Evolutionary conservation across 2,329 filamentous ascomycete genomes (phyloP).

Genomic region (Alternaria sp.): DNA sequence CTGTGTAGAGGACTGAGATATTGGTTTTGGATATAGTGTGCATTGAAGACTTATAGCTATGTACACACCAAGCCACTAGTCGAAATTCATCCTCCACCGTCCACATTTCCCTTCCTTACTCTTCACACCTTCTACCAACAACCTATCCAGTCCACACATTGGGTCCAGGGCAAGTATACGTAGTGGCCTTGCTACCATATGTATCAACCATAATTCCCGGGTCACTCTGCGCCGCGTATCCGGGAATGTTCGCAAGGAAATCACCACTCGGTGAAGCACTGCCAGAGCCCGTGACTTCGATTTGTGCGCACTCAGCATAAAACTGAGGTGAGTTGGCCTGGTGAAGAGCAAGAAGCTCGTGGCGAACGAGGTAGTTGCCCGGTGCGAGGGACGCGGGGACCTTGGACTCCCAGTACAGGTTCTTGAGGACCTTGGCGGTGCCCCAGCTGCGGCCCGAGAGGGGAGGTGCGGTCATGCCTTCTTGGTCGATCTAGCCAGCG

Average conservation of each 20-base stretch:
- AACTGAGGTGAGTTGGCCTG: conserved; percentile 60
- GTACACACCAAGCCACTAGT: not conserved
- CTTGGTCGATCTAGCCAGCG: conserved; percentile 52
- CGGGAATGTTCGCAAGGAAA: conserved; percentile 55
- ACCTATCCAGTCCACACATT: conserved; percentile 57
- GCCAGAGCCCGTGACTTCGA: conserved; percentile 60
- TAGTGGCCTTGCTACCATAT: conserved; percentile 53
- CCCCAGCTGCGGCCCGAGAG: conserved; percentile 60
- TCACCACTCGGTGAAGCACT: conserved; percentile 51
- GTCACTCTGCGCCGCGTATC: conserved; percentile 52
- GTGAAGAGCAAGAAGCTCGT: conserved; percentile 64
- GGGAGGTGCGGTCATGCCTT: conserved; percentile 55
- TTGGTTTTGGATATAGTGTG: no score
- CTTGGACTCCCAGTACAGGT: conserved; percentile 60
- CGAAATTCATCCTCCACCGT: not conserved
- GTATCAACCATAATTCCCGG: conserved; percentile 61
- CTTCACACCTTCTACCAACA: no score
- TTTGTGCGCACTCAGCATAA: conserved; percentile 64
- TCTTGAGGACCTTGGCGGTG: conserved; percentile 55
- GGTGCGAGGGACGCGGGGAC: conserved; percentile 56
- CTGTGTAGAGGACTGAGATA: not conserved
- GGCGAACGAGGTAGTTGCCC: conserved; percentile 51
- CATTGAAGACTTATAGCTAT: not conserved
- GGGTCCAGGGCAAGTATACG: conserved; percentile 58
- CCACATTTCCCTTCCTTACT: not conserved